Evolutionary conservation across 2,329 filamentous ascomycete species (phyloP).

Genomic region (Lasiodiplodia gonubiensis): DNA sequence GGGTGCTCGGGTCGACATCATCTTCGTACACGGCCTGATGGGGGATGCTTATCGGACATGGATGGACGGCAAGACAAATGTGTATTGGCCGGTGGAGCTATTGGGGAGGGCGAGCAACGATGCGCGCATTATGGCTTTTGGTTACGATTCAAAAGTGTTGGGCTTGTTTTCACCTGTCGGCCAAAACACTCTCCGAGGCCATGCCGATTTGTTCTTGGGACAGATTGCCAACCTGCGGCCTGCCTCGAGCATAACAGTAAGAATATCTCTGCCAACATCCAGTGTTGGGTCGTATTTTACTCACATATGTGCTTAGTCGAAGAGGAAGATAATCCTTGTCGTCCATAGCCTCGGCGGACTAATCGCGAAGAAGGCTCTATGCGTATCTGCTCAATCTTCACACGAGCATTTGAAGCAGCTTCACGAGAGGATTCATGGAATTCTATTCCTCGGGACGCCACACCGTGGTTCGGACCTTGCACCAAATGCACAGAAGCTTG

Average conservation of each 20-base stretch:
- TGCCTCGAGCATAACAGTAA: not conserved
- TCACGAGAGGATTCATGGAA: not conserved
- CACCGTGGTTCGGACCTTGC: constrained; percentile 30
- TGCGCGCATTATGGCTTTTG: not conserved
- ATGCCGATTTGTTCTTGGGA: not conserved
- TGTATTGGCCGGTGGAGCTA: constrained; percentile 31
- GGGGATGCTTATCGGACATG: constrained; percentile 33
- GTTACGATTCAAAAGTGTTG: not conserved
- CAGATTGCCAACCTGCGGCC: not conserved
- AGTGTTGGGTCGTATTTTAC: too few relatives aligned
- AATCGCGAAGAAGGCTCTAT: constrained; percentile 13
- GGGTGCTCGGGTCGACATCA: constrained; percentile 26
- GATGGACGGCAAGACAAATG: constrained; percentile 18
- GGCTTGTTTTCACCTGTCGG: not conserved
- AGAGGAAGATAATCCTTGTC: constrained; percentile 25
- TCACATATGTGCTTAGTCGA: too few relatives aligned
- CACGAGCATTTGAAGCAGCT: constrained; percentile 3
- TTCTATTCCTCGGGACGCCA: constrained; percentile 31
- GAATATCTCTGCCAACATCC: too few relatives aligned
- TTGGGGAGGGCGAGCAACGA: not conserved
- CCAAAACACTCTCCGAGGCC: not conserved
- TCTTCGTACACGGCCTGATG: constrained; percentile 35
- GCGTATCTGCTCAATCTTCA: not conserved
- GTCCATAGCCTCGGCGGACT: constrained; percentile 28
- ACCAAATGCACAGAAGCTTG: not conserved